A percentile compares a stretch with the other conserved stretches of the same genome.
Evolutionary conservation across 2,329 filamentous ascomycete species (phyloP).

Genomic region (Colletotrichum somersetense): DNA sequence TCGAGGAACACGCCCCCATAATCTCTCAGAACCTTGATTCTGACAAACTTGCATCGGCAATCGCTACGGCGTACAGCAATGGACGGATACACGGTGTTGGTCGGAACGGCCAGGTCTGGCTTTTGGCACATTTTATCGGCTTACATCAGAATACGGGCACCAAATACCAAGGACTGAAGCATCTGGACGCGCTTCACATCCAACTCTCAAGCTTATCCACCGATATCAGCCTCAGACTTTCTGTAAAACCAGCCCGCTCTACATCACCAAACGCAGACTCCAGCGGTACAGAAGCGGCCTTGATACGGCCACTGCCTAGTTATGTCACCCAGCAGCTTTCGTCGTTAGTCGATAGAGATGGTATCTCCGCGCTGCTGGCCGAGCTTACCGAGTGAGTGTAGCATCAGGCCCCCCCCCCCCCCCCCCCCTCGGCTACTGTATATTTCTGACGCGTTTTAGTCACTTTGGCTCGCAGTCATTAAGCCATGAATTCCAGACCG

Average conservation of each 20-base stretch:
- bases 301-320: constrained; percentile 55
- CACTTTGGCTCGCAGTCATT: constrained; percentile 45
- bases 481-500: constrained; percentile 48
- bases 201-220: constrained; percentile 65
- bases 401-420: no score
- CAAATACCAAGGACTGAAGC: constrained; percentile 53
- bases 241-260: constrained; percentile 39
- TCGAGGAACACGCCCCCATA: constrained; percentile 55
- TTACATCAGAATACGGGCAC: constrained; percentile 59
- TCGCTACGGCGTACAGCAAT: constrained; percentile 53
- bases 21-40: constrained; percentile 56
- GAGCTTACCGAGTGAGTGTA: constrained; percentile 38
- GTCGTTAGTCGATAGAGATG: constrained; percentile 80
- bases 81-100: constrained; percentile 45
- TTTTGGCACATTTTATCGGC: constrained; percentile 76
- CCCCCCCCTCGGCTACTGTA: no score
- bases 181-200: constrained; percentile 65
- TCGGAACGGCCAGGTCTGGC: constrained; percentile 67
- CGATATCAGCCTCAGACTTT: constrained; percentile 63
- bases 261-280: constrained; percentile 35
- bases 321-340: constrained; percentile 76
- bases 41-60: constrained; percentile 56
- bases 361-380: constrained; percentile 73
- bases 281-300: constrained; percentile 45
- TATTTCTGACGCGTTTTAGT: constrained; percentile 22